Conservation (phyloP, 2,329 filamentous ascomycete genomes). For the Xylaria arbuscula region DNA sequence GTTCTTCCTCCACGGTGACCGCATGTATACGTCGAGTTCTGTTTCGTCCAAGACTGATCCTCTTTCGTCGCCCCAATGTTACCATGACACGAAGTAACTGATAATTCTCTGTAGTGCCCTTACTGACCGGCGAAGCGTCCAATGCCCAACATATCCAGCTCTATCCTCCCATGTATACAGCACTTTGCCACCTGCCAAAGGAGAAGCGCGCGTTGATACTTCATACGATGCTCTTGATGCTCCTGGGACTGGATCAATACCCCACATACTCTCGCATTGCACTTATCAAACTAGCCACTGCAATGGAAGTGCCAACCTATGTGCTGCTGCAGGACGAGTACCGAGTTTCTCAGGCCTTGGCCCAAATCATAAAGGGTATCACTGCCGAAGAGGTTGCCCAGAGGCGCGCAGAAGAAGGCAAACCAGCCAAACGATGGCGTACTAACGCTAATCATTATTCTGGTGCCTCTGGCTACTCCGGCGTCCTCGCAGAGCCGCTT, state of each 20-base stretch:
- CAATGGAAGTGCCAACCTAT: constrained; percentile 73
- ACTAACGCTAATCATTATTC: constrained; percentile 66
- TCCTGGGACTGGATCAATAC: constrained; percentile 83
- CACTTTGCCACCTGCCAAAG: constrained; percentile 68
- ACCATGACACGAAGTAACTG: constrained; percentile 20
- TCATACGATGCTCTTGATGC: constrained; percentile 76
- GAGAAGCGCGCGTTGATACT: constrained; percentile 75
- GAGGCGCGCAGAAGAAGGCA: constrained; percentile 72
- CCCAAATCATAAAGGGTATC: constrained; percentile 79
- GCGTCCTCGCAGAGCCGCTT: constrained; percentile 78
- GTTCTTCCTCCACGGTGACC: constrained; percentile 42
- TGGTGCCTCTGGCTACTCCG: constrained; percentile 43
- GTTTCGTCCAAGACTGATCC: constrained; percentile 5
- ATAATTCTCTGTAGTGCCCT: constrained; percentile 47
- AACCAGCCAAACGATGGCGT: constrained; percentile 65
- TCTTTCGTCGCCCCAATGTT: not conserved
- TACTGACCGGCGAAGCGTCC: constrained; percentile 55
- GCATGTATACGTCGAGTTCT: constrained; percentile 35
- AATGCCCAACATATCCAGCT: constrained; percentile 61
- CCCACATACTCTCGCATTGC: constrained; percentile 77
- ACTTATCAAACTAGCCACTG: constrained; percentile 75
- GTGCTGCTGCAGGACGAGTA: constrained; percentile 77
- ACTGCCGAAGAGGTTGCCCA: constrained; percentile 73
- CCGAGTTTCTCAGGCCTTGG: constrained; percentile 77
- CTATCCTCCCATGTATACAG: constrained; percentile 70